Evolutionary conservation across 2,329 filamentous ascomycete genomes (phyloP).

Genomic region (Ophiostoma sp.): DNA sequence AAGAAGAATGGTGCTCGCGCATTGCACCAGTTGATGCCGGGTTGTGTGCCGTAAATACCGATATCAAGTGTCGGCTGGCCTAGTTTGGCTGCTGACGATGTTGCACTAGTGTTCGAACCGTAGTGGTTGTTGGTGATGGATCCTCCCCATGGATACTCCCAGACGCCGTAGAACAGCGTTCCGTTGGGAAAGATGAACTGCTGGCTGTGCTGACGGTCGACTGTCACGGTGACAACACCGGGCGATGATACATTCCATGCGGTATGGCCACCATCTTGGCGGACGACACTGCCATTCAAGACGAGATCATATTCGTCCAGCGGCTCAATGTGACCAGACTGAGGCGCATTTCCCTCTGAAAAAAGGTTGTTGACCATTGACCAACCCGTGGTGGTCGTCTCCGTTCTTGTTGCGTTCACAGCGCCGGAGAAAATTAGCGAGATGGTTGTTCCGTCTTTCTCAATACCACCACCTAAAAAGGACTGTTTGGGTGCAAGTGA

Average conservation of each 20-base stretch:
- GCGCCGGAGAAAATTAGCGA: neutral
- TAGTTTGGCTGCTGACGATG: neutral
- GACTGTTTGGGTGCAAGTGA: neutral
- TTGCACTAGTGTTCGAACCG: neutral
- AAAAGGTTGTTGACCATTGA: slow-evolving; percentile 1
- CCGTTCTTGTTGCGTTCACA: neutral
- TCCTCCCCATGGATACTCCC: slow-evolving; percentile 25
- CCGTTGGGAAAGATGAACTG: slow-evolving; percentile 4
- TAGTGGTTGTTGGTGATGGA: slow-evolving; percentile 21
- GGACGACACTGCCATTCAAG: neutral
- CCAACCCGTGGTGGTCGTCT: neutral
- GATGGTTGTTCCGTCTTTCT: neutral
- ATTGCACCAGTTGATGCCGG: slow-evolving; percentile 35
- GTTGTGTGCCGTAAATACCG: slow-evolving; percentile 30
- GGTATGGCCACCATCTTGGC: neutral
- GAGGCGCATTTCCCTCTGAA: neutral
- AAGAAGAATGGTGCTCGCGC: slow-evolving; percentile 36
- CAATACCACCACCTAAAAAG: neutral
- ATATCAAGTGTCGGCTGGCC: slow-evolving; percentile 16
- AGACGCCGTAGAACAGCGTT: slow-evolving; percentile 22
- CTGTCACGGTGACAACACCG: neutral
- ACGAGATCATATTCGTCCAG: neutral
- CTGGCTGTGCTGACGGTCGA: neutral
- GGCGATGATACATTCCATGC: neutral
- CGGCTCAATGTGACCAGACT: neutral